Evolutionary conservation across 2,329 filamentous ascomycete species (phyloP).

Genomic region (Pseudogymnoascus pannorum): DNA sequence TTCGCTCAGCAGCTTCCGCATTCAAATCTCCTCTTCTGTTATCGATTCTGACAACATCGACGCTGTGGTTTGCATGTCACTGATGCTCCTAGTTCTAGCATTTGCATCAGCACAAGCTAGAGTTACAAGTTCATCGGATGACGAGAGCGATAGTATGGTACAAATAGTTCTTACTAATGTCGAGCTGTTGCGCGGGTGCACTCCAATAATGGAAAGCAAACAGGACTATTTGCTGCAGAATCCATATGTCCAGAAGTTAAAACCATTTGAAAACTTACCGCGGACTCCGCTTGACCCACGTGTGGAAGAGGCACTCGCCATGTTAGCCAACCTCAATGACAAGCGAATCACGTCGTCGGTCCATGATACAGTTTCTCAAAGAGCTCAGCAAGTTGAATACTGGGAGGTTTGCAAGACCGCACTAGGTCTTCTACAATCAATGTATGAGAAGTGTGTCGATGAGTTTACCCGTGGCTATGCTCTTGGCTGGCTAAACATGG

Average conservation of each 20-base stretch:
- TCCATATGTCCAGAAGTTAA: constrained; percentile 14
- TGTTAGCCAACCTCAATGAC: constrained; percentile 13
- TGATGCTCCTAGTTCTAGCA: constrained; percentile 17
- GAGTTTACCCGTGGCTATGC: constrained; percentile 14
- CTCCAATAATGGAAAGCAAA: constrained; percentile 11
- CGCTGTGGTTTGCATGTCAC: constrained; percentile 14
- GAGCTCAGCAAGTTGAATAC: constrained; percentile 11
- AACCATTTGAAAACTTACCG: constrained; percentile 13
- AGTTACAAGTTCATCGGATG: background rate
- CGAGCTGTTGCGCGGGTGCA: constrained; percentile 15
- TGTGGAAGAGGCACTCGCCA: constrained; percentile 8
- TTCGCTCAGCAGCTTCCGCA: constrained; percentile 13
- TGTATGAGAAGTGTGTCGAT: constrained; percentile 15
- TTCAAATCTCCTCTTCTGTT: constrained; percentile 9
- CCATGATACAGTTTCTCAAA: background rate
- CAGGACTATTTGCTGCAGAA: constrained; percentile 13
- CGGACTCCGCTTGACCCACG: constrained; percentile 8
- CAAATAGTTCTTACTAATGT: constrained; percentile 14
- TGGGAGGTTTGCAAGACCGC: constrained; percentile 16
- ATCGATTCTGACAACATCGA: constrained; percentile 12
- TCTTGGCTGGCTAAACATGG: constrained; percentile 17
- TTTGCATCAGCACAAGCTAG: constrained; percentile 16
- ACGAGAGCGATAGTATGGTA: constrained; percentile 8
- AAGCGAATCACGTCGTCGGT: constrained; percentile 10
- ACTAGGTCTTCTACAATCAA: constrained; percentile 13